These are phyloP conservation scores for Termitomyces sp. DNA, from an alignment of 768 basidiomycete genomes.

Conservation along the genomic window DNA sequence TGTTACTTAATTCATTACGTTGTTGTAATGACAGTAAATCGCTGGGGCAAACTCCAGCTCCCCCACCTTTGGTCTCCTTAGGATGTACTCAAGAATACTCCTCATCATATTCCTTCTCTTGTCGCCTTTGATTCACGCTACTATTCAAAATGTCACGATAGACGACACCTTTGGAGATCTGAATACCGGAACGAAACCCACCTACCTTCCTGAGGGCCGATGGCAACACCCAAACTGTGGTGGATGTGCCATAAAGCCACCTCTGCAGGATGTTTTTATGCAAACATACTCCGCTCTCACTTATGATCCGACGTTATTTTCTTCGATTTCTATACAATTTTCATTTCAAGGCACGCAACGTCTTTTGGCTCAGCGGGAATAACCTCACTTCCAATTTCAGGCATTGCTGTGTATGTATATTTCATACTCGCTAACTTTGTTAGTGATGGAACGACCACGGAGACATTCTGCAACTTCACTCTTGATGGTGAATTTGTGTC, in stretches of 20 bases:
- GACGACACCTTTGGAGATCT: slow-evolving; percentile 20
- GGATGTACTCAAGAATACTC: neutral
- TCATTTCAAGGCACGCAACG: slow-evolving; percentile 12
- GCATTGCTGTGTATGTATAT: slow-evolving; percentile 31
- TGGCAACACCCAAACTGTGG: slow-evolving; percentile 15
- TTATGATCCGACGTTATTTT: slow-evolving; percentile 6
- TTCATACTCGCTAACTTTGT: slow-evolving; percentile 30
- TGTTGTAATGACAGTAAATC: too few species aligned
- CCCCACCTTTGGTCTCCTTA: neutral
- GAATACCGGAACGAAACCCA: slow-evolving; percentile 11
- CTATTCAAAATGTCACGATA: slow-evolving; percentile 14
- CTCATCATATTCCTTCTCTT: neutral
- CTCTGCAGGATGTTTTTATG: slow-evolving; percentile 1
- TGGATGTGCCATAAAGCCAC: slow-evolving; percentile 12
- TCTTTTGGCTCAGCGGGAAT: too few species aligned
- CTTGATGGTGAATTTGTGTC: slow-evolving; percentile 20
- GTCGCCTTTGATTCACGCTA: neutral
- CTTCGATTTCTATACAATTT: slow-evolving; percentile 12
- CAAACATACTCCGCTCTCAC: slow-evolving; percentile 18
- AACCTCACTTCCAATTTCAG: slow-evolving; percentile 16
- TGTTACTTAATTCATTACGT: neutral
- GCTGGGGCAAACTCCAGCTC: neutral
- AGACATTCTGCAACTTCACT: slow-evolving; percentile 25
- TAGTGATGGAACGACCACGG: slow-evolving; percentile 13
- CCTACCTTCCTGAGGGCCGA: slow-evolving; percentile 10